Evolutionary conservation across 169 alveolate species (phyloP), one percentile per base, ranked within the genome.

Genomic region (Cryptosporidium ubiquitum): DNA sequence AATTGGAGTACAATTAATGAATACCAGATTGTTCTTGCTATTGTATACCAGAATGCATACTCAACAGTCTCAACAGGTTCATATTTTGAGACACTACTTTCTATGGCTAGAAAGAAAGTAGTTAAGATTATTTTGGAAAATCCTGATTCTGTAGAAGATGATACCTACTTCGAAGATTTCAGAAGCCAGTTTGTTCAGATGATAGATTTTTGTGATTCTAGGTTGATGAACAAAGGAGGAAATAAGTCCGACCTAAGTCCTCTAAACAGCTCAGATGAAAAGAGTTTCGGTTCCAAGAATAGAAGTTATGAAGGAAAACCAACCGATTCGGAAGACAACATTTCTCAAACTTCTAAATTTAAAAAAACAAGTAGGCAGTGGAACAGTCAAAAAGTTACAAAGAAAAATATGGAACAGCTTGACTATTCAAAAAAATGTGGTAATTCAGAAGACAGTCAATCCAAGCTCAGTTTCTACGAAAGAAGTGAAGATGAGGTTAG

Each of bases 401-500:
- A 84, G 55, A 55, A 71, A 37, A 74, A 70, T 60, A 85, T 91
- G 73, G 84, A 89, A 52, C 84, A 57, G 23, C 66, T 79, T 29
- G 91, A 84, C 42, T 84, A n/a, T 35, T 91, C 92, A 35, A 74
- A 68, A 69, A 85, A 73, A 39, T 16, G 37, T 20, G 60, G 66
- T 12, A 79, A 85, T 37, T 69, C 60, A 20, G 58, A 61, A 20
- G 70, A 79, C 26, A 42, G 52, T 26, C 18, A 42, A 71, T 84
- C 66, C 42, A 64, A 84, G 42, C 70, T 69, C 18, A 79, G 86
- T 35, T 52, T 68, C 26, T 61, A 47, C 49, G 57, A 84, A 40
- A 73, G 61, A 10, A 93, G 66, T 12, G 94, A 92, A 29, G 95
- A 91, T 26, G 94, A 86, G n/a, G 92, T 89, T 31, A 52, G 86